Evolutionary conservation across 2,329 filamentous ascomycete genomes (phyloP).

Genomic region (Pseudophaeomoniella oleicola): DNA sequence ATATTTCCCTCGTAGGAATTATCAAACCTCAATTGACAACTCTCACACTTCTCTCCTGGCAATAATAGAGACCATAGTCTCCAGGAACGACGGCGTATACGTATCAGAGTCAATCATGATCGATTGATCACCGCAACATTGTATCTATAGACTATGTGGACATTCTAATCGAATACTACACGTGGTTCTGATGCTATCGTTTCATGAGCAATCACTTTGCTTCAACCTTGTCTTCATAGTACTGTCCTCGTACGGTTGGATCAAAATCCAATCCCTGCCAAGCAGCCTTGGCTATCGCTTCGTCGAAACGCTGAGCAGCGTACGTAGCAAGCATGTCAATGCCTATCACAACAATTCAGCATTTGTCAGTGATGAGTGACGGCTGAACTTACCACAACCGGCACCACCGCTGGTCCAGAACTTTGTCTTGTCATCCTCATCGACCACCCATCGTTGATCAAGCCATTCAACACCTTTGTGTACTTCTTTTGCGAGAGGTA

Average conservation of each 20-base stretch:
- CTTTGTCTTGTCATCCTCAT: constrained; percentile 8
- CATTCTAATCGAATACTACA: too few species aligned
- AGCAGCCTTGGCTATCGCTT: not conserved
- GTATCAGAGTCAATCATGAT: too few species aligned
- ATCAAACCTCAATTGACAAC: too few species aligned
- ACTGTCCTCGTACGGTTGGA: not conserved
- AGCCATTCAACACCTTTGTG: constrained; percentile 12
- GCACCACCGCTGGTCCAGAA: constrained; percentile 3
- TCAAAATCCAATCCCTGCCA: not conserved
- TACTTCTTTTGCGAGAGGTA: constrained; percentile 14
- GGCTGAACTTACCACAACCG: constrained; percentile 1
- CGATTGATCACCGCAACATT: too few species aligned
- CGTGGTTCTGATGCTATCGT: not conserved
- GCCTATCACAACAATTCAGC: too few species aligned
- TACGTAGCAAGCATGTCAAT: not conserved
- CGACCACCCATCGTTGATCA: constrained; percentile 6
- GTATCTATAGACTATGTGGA: too few species aligned
- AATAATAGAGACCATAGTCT: too few species aligned
- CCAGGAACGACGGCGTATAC: too few species aligned
- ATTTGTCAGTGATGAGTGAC: too few species aligned
- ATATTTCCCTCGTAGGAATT: too few species aligned
- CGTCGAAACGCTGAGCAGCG: not conserved
- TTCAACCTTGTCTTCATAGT: not conserved
- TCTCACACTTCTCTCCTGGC: too few species aligned
- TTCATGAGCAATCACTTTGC: not conserved